Percentiles rank a stretch among this genome's conserved stretches.
Conservation (phyloP, 352 stramenopile species). For the Pythium myriotylum region DNA sequence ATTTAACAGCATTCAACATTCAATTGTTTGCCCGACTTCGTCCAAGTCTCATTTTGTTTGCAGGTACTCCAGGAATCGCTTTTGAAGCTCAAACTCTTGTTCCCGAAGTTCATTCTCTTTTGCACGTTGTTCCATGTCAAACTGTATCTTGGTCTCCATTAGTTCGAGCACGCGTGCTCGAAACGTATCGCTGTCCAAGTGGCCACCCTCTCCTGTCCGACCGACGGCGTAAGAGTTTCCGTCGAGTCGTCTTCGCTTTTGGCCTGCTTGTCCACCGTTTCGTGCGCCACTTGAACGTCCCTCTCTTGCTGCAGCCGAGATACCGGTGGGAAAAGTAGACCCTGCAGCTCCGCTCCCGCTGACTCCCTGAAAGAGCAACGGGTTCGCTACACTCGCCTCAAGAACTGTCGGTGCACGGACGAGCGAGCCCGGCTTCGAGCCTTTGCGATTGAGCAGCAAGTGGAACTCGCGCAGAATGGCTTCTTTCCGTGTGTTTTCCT, state of each 20-base stretch:
- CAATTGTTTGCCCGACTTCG: no score
- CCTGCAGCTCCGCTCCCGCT: background rate
- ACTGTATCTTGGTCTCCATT: constrained; percentile 82
- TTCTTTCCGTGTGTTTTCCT: constrained; percentile 75
- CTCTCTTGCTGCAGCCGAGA: background rate
- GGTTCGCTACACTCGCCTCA: constrained; percentile 8
- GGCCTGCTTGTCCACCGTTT: constrained; percentile 1
- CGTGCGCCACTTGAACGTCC: background rate
- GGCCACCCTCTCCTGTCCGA: background rate
- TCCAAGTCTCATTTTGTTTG: constrained; percentile 55
- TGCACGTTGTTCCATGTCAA: constrained; percentile 80
- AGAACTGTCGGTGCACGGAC: constrained; percentile 15
- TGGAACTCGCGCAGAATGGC: constrained; percentile 66
- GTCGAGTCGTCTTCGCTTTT: constrained; percentile 14
- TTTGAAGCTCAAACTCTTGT: constrained; percentile 82
- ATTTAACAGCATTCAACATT: background rate
- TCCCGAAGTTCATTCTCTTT: constrained; percentile 79
- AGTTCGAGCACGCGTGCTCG: constrained; percentile 64
- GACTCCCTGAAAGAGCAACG: background rate
- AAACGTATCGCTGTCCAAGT: constrained; percentile 49
- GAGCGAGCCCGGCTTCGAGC: constrained; percentile 37
- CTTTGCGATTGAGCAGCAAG: constrained; percentile 45
- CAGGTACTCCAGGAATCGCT: constrained; percentile 82
- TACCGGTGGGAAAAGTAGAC: background rate
- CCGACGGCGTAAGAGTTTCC: background rate